Evolutionary conservation across 305 asterid genomes (phyloP).

Genomic region (Coffea humblotiana): DNA sequence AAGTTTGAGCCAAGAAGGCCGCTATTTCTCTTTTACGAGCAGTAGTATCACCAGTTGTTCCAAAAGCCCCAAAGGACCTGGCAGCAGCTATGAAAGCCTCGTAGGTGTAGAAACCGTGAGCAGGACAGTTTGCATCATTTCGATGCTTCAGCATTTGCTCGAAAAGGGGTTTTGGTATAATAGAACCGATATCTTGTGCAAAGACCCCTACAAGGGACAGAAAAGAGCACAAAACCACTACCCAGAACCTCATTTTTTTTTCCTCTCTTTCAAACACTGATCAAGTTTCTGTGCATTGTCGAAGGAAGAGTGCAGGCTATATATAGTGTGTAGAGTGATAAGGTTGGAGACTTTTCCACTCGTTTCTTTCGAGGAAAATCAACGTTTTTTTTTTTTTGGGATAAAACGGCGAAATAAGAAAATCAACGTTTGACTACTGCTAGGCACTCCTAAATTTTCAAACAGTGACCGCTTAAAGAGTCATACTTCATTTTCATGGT

Average conservation of each 20-base stretch:
- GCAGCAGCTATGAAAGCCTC: conserved; percentile 39
- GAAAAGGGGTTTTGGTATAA: conserved; percentile 19
- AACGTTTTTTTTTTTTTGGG: neutral
- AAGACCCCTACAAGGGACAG: conserved; percentile 10
- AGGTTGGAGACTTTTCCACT: neutral
- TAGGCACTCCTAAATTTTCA: too few relatives aligned
- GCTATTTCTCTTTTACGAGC: conserved; percentile 38
- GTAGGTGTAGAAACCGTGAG: conserved; percentile 35
- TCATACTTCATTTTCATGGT: too few relatives aligned
- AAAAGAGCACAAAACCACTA: conserved; percentile 7
- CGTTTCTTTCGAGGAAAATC: neutral
- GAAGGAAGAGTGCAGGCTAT: neutral
- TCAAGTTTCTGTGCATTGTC: conserved; percentile 6
- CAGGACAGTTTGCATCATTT: conserved; percentile 29
- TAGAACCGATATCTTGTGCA: conserved; percentile 24
- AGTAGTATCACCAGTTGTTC: conserved; percentile 29
- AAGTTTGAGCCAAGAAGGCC: conserved; percentile 42
- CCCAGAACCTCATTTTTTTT: conserved; percentile 24
- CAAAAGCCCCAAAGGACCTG: conserved; percentile 25
- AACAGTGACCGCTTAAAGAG: too few relatives aligned
- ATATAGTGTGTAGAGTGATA: neutral
- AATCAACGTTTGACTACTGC: neutral
- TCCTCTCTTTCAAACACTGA: neutral
- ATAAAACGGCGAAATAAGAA: neutral
- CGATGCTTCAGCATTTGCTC: conserved; percentile 33